Evolutionary conservation across 768 basidiomycete genomes (phyloP).

Genomic region (Suillus subalutaceus): DNA sequence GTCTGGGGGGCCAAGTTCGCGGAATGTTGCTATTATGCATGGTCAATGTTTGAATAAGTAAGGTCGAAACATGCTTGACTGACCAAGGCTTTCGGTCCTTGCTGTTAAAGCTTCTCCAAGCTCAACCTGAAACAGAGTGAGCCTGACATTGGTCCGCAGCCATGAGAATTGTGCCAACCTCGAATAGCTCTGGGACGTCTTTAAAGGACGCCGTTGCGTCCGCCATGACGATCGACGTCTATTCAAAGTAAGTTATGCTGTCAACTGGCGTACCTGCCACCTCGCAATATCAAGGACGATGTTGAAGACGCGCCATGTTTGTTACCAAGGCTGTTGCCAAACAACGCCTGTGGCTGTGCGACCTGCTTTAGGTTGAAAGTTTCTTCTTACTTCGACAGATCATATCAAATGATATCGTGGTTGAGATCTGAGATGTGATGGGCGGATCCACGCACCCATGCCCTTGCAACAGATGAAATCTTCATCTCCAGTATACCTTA

Average conservation of each 20-base stretch:
- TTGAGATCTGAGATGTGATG: not conserved
- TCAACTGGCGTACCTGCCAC: not conserved
- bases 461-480: not conserved
- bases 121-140: constrained; percentile 60
- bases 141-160: not conserved
- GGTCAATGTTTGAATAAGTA: not conserved
- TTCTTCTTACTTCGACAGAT: not conserved
- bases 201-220: constrained; percentile 71
- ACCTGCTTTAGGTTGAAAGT: not conserved
- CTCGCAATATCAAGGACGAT: not conserved
- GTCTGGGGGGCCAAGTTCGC: constrained; percentile 97
- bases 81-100: constrained; percentile 90
- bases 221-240: constrained; percentile 42
- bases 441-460: not conserved
- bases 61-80: constrained; percentile 30
- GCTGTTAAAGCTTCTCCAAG: constrained; percentile 88
- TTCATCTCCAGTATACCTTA: not conserved
- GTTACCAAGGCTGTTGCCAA: constrained; percentile 29
- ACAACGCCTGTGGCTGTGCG: constrained; percentile 20
- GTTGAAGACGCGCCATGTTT: constrained; percentile 17
- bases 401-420: not conserved
- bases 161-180: constrained; percentile 52
- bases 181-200: constrained; percentile 96
- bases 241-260: constrained; percentile 1
- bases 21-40: constrained; percentile 75